Percentiles rank a stretch among this genome's conserved stretches.
Evolutionary conservation across 2,329 filamentous ascomycete genomes (phyloP).

Genomic region (Aspergillus sp.): DNA sequence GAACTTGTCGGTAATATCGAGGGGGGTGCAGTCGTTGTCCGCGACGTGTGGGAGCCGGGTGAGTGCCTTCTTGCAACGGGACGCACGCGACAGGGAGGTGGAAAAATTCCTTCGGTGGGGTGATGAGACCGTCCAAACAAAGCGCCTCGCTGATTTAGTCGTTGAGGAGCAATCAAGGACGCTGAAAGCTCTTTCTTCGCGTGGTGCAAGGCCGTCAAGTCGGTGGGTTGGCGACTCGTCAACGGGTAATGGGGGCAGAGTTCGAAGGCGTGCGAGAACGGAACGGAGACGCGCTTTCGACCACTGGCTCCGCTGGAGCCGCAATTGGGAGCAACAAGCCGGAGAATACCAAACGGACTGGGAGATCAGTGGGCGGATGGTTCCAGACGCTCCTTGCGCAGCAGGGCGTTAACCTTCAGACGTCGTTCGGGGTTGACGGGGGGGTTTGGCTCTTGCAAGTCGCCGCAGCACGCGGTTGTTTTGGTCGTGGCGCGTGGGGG

Average conservation of each 20-base stretch:
- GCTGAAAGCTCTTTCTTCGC: neutral
- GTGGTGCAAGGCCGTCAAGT: constrained; percentile 8
- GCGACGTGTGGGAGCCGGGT: too few species aligned
- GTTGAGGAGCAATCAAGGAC: neutral
- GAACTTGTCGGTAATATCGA: too few species aligned
- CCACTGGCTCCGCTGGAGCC: constrained; percentile 1
- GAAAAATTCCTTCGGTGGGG: too few species aligned
- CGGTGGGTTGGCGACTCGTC: neutral
- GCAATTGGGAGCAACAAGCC: constrained; percentile 12
- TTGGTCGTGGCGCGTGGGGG: constrained; percentile 39
- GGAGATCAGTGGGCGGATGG: constrained; percentile 3
- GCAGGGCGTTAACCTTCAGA: constrained; percentile 12
- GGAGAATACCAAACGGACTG: neutral
- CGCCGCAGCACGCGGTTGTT: constrained; percentile 38
- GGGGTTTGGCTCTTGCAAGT: constrained; percentile 19
- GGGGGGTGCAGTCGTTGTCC: too few species aligned
- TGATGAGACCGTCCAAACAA: too few species aligned
- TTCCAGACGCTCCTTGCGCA: constrained; percentile 18
- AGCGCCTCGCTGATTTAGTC: too few species aligned
- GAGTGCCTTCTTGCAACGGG: too few species aligned
- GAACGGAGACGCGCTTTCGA: constrained; percentile 12
- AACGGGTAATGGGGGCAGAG: constrained; percentile 3
- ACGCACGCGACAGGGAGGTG: too few species aligned
- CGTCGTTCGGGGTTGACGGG: constrained; percentile 15
- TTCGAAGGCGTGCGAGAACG: constrained; percentile 6